Base-by-base conservation (phyloP, 768 basidiomycete species). In the Collybia nuda region DNA sequence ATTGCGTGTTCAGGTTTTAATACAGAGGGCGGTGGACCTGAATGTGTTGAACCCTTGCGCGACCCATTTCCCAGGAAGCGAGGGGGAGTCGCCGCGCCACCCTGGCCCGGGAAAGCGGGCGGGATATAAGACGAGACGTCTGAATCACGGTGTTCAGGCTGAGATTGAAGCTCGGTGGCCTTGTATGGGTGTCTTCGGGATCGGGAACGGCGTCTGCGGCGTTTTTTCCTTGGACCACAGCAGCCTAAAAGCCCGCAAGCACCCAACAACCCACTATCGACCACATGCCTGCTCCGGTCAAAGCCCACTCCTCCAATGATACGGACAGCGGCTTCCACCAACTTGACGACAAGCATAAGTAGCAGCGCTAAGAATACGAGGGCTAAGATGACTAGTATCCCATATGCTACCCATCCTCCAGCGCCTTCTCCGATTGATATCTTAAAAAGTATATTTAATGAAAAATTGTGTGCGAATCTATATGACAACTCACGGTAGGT, bases 351-450 rank as follows among this genome's bases (percentile, higher is more conserved):
- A 36, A 98, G 81, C 78, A 97, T 89, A 49, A 90, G 68, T 42
- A 82, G 62, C 58, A 96, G 83, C n/a, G 88, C 85, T 9, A 93
- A 74, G 65, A 95, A 93, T 40, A 92, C 85, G 51, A 98, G 76
- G 9, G 80, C 80, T 23, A 91, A 73, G 44, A 97, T 88, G 59
- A 94, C 74, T 52, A 98, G 77, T 51, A 98, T 86, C 58, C 92
- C 90, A 66, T 96, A 98, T 11, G 94, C 85, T 14, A 99, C 85
- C 97, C 96, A 99, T 48, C 90, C 88, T 15, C 83, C 83, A 15
- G 94, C 85, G 21, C 87, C 84, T 44, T 76, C 61, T 28, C 90
- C 90, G 54, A 98, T 85, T 41, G 85, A 85, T 44, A 98, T 89
- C 94, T 98, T n/a, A n/a, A 59, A 17, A 12, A 56, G 60, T 24